Evolutionary conservation across 2,329 filamentous ascomycete genomes (phyloP), one percentile per base, ranked within the genome.

Genomic region (Celoporthe dispersa): DNA sequence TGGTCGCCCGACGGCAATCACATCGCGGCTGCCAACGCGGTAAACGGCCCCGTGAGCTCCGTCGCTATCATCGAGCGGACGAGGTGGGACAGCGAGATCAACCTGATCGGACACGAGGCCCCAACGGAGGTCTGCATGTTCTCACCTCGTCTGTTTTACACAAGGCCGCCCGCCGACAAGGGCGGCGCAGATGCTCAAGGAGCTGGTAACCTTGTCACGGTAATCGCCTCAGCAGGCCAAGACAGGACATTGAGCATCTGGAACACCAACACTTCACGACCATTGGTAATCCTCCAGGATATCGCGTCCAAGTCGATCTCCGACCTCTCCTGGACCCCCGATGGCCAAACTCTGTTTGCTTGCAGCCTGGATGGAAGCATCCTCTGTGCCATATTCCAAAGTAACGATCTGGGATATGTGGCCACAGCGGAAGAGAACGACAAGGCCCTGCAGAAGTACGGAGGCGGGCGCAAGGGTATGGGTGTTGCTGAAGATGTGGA

Each of bases 1-100:
- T 99, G 96, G 96, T 98, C 94, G 2, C 97, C 96, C 0, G 96
- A 99, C 79, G 96, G 96, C 9, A 94, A 95, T 76, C 95, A 98
- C 76, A 98, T 99, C 72, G 96, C 96, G 3, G 96, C 96, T 4
- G 94, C 96, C 8, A 99, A 99, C 79, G 94, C 96, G 0, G 94
- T 97, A 28, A 99, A 99, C 78, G 96, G 96, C 0, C 97, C 96
- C 1, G 96, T 99, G 33, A 98, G 94, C 82, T 97, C 95, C 0
- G 95, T 98, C 41, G 95, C 96, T 5, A 98, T 99, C 70, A 94
- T 99, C 68, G 94, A 96, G 77, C 91, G 96, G 75, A 92, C 93
- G 25, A 88, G 89, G 51, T 99, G 97, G 96, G 94, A 97, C 76
- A 94, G 94, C 73, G 94, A 99, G 77, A 98, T 98, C 82, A 98